A percentile compares a stretch with the other conserved stretches of the same genome.
Evolutionary conservation across 73 alveolate genomes (phyloP).

Genomic region (Stentor coeruleus): DNA sequence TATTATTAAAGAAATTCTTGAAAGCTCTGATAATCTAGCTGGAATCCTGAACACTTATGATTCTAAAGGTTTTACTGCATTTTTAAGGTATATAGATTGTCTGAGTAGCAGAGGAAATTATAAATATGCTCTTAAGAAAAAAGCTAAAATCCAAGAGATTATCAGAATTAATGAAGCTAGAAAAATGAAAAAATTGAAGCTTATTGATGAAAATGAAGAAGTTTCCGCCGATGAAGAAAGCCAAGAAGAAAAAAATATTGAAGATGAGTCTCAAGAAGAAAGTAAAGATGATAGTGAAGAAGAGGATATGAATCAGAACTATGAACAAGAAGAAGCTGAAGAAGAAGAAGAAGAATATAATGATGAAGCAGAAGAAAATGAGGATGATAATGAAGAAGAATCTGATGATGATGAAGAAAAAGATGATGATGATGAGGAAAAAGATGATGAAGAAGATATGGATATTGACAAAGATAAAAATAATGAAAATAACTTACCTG

Average conservation of each 20-base stretch:
- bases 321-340: constrained; percentile 21
- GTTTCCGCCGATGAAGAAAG: neutral
- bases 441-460: constrained; percentile 21
- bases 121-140: neutral
- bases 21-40: constrained; percentile 31
- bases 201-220: neutral
- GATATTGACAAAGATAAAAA: neutral
- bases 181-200: constrained; percentile 13
- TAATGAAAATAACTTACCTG: neutral
- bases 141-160: neutral
- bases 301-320: constrained; percentile 35
- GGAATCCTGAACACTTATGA: constrained; percentile 54
- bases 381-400: constrained; percentile 33
- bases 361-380: constrained; percentile 36
- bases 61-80: constrained; percentile 81
- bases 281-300: constrained; percentile 18
- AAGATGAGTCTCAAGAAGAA: neutral
- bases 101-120: neutral
- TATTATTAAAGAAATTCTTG: constrained; percentile 33
- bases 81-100: constrained; percentile 40
- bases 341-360: constrained; percentile 26
- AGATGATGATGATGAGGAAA: neutral
- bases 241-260: neutral
- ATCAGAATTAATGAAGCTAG: neutral
- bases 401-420: constrained; percentile 27